phyloP scores from a whole-genome alignment of 2,329 filamentous ascomycete species.

The Ploettnerulaceae sp. region DNA sequence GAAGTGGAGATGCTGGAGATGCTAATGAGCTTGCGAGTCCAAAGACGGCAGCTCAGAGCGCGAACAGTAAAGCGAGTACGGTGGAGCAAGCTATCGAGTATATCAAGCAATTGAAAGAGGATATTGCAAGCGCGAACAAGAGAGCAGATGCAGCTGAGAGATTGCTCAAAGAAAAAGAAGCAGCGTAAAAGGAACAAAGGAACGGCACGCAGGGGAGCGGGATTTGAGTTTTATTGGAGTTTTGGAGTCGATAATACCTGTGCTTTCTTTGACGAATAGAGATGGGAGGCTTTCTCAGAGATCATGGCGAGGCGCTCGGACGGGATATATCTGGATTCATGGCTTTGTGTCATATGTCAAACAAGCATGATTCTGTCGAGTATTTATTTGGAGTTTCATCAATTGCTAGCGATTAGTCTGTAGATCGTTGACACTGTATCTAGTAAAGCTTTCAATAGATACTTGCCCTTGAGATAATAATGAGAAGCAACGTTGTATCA shows the following conservation, averaged over 20 bases:
- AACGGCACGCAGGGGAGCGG: not conserved
- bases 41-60: slow-evolving; percentile 44
- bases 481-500: too few relatives aligned
- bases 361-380: too few relatives aligned
- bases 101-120: slow-evolving; percentile 77
- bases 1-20: slow-evolving; percentile 40
- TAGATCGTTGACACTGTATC: too few relatives aligned
- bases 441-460: too few relatives aligned
- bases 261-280: slow-evolving; percentile 8
- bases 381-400: too few relatives aligned
- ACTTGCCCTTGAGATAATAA: too few relatives aligned
- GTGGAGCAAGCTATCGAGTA: slow-evolving; percentile 97
- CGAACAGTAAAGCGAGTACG: slow-evolving; percentile 90
- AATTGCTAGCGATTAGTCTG: too few relatives aligned
- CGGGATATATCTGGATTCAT: not conserved
- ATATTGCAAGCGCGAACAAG: slow-evolving; percentile 60
- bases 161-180: slow-evolving; percentile 17
- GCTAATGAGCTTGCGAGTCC: slow-evolving; percentile 44
- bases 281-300: slow-evolving; percentile 3
- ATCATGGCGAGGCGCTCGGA: not conserved
- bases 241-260: slow-evolving; percentile 14
- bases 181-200: not conserved
- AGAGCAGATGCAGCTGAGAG: slow-evolving; percentile 44
- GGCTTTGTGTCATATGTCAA: too few relatives aligned
- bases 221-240: slow-evolving; percentile 6